Evolutionary conservation across 768 basidiomycete genomes (phyloP), one percentile per base, ranked within the genome.

Genomic region (Dentipellis fragilis): DNA sequence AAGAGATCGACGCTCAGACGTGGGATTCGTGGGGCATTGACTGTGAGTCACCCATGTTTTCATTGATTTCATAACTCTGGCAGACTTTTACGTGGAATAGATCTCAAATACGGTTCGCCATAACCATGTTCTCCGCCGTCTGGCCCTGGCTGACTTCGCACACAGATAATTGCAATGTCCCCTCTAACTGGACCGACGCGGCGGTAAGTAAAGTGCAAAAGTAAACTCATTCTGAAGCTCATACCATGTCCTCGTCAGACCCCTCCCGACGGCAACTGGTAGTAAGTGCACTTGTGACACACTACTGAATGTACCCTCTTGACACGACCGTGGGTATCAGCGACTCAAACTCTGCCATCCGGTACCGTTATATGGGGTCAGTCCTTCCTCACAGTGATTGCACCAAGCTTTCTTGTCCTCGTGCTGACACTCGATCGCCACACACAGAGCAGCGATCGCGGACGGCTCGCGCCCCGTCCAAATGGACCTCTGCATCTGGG

Each of bases 281-380:
- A 79, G 77, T 78, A 64, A 57, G 75, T 72, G n/a, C 22, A 37
- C 2, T 11, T 49, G 34, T 52, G 3, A 48, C 17, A 19, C 34
- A 19, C 29, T 49, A 50, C 36, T 23, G 8, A 52, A 3, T 51
- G 12, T 16, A 10, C 35, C 52, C 17, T 19, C 37, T 52, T 17
- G 21, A 21, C 14, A 11, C 51, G 6, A 3, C 29, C 29, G 29
- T 6, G 29, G 29, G 29, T 6, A 29, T 6, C 29, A 80, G 77
- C 65, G 75, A 80, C 60, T 82, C 80, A 4, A 80, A 81, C 55
- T 76, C 77, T n/a, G 79, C 75, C 19, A 73, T 80, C 56, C 73
- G 80, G 19, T 82, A 79, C 64, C 74, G 79, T 21, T 72, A 72
- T 55, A 80, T 82, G 80, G 74, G 73, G 76, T 79, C 57, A 56